These are phyloP conservation scores for Argentina anserina DNA, from an alignment of 306 rosid genomes.

Conservation along the genomic window DNA sequence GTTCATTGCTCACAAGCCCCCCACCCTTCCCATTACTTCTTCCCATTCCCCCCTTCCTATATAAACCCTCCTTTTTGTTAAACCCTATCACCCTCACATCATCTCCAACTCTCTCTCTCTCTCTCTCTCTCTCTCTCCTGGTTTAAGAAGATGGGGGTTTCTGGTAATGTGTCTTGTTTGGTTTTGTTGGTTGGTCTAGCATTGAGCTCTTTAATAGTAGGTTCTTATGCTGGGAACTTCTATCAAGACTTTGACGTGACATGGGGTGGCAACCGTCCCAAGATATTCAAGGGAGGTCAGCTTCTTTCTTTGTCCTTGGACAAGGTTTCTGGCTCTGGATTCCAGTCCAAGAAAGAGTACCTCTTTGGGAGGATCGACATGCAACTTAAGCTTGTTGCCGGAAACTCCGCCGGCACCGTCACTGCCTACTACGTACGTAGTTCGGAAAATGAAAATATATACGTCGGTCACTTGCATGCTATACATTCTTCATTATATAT, in stretches of 20 bases:
- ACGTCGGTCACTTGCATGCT: not conserved
- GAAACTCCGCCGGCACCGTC: conserved; percentile 86
- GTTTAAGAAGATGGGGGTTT: conserved; percentile 35
- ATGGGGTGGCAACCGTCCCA: conserved; percentile 72
- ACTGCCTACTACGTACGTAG: conserved; percentile 74
- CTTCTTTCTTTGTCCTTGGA: conserved; percentile 74
- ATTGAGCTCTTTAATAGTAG: conserved; percentile 33
- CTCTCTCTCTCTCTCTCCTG: not conserved
- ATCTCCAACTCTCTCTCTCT: not conserved
- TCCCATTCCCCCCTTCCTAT: not conserved
- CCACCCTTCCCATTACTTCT: conserved; percentile 21
- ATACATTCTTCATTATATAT: not conserved
- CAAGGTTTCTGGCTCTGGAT: conserved; percentile 78
- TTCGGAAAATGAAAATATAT: not conserved
- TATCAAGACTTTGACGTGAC: conserved; percentile 62
- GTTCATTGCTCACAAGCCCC: conserved; percentile 53
- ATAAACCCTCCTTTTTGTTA: conserved; percentile 30
- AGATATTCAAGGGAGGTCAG: conserved; percentile 58
- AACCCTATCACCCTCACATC: conserved; percentile 32
- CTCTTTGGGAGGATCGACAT: conserved; percentile 74
- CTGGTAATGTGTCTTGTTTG: conserved; percentile 4
- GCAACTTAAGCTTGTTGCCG: conserved; percentile 92
- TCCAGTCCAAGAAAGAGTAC: conserved; percentile 61
- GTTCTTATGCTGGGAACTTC: conserved; percentile 44
- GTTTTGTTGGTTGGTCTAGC: conserved; percentile 25